Evolutionary conservation across 495 filamentous ascomycete species (phyloP).

Genomic region (Aspergillus sparsus): DNA sequence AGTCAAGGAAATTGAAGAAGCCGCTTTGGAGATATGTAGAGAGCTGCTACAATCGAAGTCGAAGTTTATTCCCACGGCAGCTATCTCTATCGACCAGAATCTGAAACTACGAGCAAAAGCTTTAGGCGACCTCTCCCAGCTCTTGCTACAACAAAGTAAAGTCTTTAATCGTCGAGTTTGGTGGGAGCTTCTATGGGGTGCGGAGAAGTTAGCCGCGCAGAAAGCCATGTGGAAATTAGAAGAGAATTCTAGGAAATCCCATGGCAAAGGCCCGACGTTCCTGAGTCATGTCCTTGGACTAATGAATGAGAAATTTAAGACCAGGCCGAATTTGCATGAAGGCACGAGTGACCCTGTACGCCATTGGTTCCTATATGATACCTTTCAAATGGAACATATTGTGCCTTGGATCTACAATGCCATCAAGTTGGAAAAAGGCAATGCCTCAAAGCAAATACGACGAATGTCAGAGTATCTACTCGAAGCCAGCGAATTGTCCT

Average conservation of each 20-base stretch:
- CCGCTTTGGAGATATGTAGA: constrained; percentile 75
- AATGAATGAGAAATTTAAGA: constrained; percentile 71
- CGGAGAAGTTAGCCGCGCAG: constrained; percentile 88
- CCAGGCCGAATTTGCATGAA: constrained; percentile 48
- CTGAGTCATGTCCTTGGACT: constrained; percentile 67
- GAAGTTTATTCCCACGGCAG: constrained; percentile 66
- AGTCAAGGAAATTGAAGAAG: constrained; percentile 68
- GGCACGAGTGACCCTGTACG: constrained; percentile 71
- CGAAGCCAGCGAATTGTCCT: constrained; percentile 79
- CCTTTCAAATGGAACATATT: constrained; percentile 70
- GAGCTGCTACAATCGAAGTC: constrained; percentile 78
- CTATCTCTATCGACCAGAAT: constrained; percentile 77
- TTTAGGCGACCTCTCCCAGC: constrained; percentile 66
- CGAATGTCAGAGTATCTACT: constrained; percentile 57
- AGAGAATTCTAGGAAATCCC: constrained; percentile 55
- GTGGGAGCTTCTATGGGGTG: constrained; percentile 86
- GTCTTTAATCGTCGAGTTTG: constrained; percentile 60
- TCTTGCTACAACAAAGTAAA: constrained; percentile 59
- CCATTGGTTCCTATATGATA: constrained; percentile 80
- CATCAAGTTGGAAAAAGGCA: constrained; percentile 59
- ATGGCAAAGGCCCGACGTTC: constrained; percentile 51
- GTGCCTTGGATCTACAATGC: constrained; percentile 73
- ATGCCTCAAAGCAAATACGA: constrained; percentile 32
- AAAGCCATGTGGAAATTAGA: constrained; percentile 76
- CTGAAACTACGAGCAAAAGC: constrained; percentile 68